Evolutionary conservation across 2,329 filamentous ascomycete species (phyloP).

Genomic region (Trichophyton schoenleinii): DNA sequence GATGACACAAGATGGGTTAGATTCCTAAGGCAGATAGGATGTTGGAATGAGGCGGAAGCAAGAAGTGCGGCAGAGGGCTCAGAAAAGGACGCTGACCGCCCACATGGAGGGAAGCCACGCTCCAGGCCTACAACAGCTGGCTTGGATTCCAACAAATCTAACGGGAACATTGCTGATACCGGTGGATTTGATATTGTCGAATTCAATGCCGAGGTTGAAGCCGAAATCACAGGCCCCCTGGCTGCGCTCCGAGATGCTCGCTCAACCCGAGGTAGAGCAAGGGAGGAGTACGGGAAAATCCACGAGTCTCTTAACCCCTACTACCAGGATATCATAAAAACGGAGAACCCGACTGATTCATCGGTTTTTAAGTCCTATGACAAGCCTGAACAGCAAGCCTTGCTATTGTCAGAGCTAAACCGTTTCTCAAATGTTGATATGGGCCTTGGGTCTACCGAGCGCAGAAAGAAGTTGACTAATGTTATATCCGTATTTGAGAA

Average conservation of each 20-base stretch:
- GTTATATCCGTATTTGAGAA: conserved; percentile 81
- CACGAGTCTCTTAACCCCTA: conserved; percentile 82
- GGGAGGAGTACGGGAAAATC: conserved; percentile 80
- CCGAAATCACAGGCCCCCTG: conserved; percentile 41
- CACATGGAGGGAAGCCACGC: conserved; percentile 1
- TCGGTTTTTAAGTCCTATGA: conserved; percentile 75
- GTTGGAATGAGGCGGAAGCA: conserved; percentile 85
- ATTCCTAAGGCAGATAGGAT: conserved; percentile 70
- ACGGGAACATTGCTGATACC: conserved; percentile 22
- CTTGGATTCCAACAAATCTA: neutral
- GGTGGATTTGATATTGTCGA: conserved; percentile 75
- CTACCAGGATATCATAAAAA: conserved; percentile 67
- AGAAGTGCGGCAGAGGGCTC: conserved; percentile 58
- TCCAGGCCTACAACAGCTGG: neutral
- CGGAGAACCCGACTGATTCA: conserved; percentile 60
- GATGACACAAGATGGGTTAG: conserved; percentile 94
- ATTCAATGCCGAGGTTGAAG: conserved; percentile 34
- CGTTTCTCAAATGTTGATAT: conserved; percentile 71
- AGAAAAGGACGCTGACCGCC: conserved; percentile 38
- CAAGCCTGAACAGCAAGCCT: conserved; percentile 80
- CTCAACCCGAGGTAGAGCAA: conserved; percentile 72
- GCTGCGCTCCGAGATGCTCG: conserved; percentile 56
- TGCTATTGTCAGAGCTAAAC: conserved; percentile 70
- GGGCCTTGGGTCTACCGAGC: conserved; percentile 56
- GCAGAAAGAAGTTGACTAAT: conserved; percentile 58